phyloP scores from a whole-genome alignment of 1,139 yeast genomes.

The Yamadazyma dushanensis region DNA sequence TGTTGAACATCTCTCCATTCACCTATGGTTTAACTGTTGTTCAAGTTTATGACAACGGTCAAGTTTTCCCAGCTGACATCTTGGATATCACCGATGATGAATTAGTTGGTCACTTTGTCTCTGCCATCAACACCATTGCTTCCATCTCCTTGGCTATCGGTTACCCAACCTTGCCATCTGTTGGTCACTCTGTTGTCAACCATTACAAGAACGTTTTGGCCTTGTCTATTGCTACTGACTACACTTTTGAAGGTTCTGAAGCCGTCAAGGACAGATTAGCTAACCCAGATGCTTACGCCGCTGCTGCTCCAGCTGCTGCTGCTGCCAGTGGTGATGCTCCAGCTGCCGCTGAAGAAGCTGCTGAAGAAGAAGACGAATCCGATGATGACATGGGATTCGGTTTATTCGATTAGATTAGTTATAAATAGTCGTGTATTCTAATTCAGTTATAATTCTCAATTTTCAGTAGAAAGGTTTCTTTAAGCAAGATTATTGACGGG shows the following conservation, averaged over 20 bases:
- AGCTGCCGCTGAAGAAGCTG: constrained; percentile 64
- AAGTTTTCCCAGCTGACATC: constrained; percentile 94
- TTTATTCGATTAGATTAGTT: constrained; percentile 70
- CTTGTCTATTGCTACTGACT: constrained; percentile 96
- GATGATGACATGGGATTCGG: constrained; percentile 17
- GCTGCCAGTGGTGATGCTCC: constrained; percentile 80
- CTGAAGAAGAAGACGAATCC: constrained; percentile 68
- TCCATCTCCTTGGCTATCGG: constrained; percentile 95
- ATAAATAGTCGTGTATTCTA: constrained; percentile 11
- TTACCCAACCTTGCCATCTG: constrained; percentile 99
- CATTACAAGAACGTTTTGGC: constrained; percentile 99
- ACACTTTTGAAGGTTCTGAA: constrained; percentile 99
- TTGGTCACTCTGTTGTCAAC: constrained; percentile 98
- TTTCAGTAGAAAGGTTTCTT: not conserved
- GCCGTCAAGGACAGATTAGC: constrained; percentile 96
- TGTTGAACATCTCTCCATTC: constrained; percentile 99
- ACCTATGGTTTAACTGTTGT: constrained; percentile 96
- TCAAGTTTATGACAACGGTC: constrained; percentile 98
- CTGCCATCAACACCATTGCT: constrained; percentile 93
- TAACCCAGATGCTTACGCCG: constrained; percentile 90
- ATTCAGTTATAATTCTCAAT: constrained; percentile 4
- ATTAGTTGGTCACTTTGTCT: constrained; percentile 86
- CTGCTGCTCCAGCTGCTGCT: constrained; percentile 95
- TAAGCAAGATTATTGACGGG: too few relatives aligned
- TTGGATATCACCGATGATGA: constrained; percentile 98